phyloP scores from a whole-genome alignment of 495 filamentous ascomycete species.

The Rhizodiscina lignyota region DNA sequence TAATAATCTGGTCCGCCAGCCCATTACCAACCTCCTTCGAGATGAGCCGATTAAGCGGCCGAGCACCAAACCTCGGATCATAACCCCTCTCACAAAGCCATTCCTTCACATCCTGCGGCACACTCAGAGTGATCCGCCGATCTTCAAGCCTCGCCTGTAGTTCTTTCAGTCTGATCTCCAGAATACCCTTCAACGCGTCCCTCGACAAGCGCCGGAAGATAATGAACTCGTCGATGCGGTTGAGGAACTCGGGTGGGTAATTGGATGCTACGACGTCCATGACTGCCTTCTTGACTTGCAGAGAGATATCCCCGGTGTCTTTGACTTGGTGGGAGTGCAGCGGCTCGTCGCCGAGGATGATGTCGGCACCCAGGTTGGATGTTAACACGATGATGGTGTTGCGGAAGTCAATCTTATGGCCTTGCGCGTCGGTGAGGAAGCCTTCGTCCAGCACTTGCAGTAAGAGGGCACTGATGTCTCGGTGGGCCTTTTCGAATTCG shows the following conservation, averaged over 20 bases:
- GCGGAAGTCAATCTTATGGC: constrained; percentile 88
- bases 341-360: constrained; percentile 43
- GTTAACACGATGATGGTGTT: constrained; percentile 95
- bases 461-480: constrained; percentile 85
- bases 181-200: constrained; percentile 72
- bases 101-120: constrained; percentile 51
- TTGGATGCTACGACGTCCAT: constrained; percentile 68
- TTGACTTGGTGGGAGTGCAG: constrained; percentile 39
- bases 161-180: constrained; percentile 79
- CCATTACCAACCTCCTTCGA: constrained; percentile 74
- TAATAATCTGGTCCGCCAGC: constrained; percentile 80
- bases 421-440: constrained; percentile 87
- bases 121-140: constrained; percentile 60
- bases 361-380: constrained; percentile 74
- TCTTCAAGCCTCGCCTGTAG: constrained; percentile 72
- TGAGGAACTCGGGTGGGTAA: constrained; percentile 90
- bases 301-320: constrained; percentile 38
- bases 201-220: constrained; percentile 73
- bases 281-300: constrained; percentile 55
- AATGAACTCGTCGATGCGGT: constrained; percentile 93
- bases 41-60: constrained; percentile 87
- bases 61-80: constrained; percentile 77
- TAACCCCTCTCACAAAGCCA: constrained; percentile 85
- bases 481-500: constrained; percentile 94
- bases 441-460: constrained; percentile 94